Evolutionary conservation across 1,284 basidiomycete genomes (phyloP).

Genomic region (Rhizoctonia solani): DNA sequence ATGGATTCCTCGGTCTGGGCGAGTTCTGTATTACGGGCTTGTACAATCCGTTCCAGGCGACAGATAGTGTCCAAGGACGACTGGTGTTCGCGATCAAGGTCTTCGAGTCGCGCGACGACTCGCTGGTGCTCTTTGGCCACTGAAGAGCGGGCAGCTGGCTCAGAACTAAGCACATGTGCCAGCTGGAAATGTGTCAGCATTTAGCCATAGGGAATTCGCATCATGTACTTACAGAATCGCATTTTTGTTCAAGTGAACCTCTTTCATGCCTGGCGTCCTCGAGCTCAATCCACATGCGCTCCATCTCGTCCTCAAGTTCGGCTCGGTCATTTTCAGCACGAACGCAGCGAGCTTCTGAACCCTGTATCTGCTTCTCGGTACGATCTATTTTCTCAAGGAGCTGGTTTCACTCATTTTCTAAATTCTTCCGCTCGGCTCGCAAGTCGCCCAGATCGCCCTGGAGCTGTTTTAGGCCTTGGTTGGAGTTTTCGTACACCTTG

Average conservation of each 20-base stretch:
- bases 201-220: neutral
- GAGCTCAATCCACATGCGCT: constrained; percentile 5
- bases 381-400: neutral
- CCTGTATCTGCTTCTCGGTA: constrained; percentile 13
- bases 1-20: constrained; percentile 21
- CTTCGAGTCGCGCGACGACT: constrained; percentile 1
- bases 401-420: constrained; percentile 8
- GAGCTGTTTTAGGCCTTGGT: neutral
- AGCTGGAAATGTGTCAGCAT: neutral
- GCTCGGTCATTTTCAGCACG: constrained; percentile 9
- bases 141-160: constrained; percentile 9
- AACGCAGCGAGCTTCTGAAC: constrained; percentile 8
- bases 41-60: constrained; percentile 25
- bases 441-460: neutral
- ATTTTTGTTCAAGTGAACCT: constrained; percentile 9
- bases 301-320: constrained; percentile 29
- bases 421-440: neutral
- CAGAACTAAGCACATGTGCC: neutral
- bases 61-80: constrained; percentile 13
- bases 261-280: constrained; percentile 18
- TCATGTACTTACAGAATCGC: constrained; percentile 2
- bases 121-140: constrained; percentile 8
- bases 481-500: neutral
- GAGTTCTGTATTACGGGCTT: constrained; percentile 25
- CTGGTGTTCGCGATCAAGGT: constrained; percentile 3